Evolutionary conservation across 2,329 filamentous ascomycete genomes (phyloP).

Genomic region (Ophiocordyceps camponoti-floridani): DNA sequence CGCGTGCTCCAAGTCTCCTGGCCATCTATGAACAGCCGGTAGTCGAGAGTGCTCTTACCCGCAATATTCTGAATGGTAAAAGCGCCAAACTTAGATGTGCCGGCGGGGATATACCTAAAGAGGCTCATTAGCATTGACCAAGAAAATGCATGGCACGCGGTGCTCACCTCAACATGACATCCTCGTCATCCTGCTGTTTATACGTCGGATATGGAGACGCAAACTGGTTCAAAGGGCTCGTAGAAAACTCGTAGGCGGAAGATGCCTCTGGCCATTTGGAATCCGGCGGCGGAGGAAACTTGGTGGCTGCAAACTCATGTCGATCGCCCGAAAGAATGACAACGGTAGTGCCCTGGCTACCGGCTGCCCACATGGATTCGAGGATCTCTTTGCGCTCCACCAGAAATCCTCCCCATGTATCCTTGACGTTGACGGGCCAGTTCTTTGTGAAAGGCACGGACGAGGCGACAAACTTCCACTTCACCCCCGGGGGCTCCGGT

Average conservation of each 20-base stretch:
- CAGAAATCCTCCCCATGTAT: constrained; percentile 91
- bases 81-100: constrained; percentile 71
- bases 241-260: constrained; percentile 78
- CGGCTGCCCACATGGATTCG: constrained; percentile 81
- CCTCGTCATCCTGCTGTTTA: constrained; percentile 60
- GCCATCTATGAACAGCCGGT: constrained; percentile 70
- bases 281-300: constrained; percentile 44
- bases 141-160: neutral
- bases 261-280: constrained; percentile 45
- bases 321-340: constrained; percentile 78
- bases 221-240: constrained; percentile 84
- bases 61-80: constrained; percentile 52
- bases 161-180: constrained; percentile 68
- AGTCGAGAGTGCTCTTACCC: constrained; percentile 54
- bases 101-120: constrained; percentile 55
- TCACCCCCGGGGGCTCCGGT: constrained; percentile 57
- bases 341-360: constrained; percentile 57
- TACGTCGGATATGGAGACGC: constrained; percentile 78
- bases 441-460: constrained; percentile 96
- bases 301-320: constrained; percentile 92
- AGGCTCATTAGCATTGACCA: neutral
- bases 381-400: constrained; percentile 62
- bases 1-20: constrained; percentile 56
- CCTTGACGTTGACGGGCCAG: constrained; percentile 72
- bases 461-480: constrained; percentile 86